Evolutionary conservation across 2,329 filamentous ascomycete species (phyloP), one percentile per base, ranked within the genome.

Genomic region (Exophiala bonariae): DNA sequence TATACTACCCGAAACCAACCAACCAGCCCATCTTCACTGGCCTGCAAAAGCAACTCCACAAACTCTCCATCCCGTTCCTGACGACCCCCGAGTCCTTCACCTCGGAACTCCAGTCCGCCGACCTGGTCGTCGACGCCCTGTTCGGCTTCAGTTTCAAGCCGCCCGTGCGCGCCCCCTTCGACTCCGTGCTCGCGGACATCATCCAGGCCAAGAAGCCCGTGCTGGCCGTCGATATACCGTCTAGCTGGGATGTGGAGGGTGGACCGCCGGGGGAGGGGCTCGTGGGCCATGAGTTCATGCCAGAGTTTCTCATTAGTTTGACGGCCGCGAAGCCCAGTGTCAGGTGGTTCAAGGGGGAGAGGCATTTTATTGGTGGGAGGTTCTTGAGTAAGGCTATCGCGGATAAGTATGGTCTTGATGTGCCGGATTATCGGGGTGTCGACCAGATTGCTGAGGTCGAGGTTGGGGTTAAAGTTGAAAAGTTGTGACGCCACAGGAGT

Each of bases 91-190:
- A 88, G 13, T 88, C 96, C 66, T 96, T 97, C 60, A 64, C 76
- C 2, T 59, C 71, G 4, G 85, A 87, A 4, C 66, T 95, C 5
- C 69, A 75, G 36, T 75, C 81, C 43, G 79, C 86, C 2, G 86
- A 96, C 63, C 87, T 95, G 57, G 72, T 99, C 43, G 75, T 99
- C 49, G 93, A 99, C 68, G 89, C 93, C 8, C 89, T 99, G 53
- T 99, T 99, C 64, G 90, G 88, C 6, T 99, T 99, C 73, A 93
- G 87, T 51, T 99, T 99, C 72, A 85, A 84, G 2, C 92, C 91
- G 5, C 85, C 93, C 56, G 85, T 99, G 43, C 84, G 93, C n/a
- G 89, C 95, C 56, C 93, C 93, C 1, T 99, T 97, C 63, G 84
- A 85, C 1, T 77, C 77, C 0, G 86, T 96, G 11, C 95, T 99